Evolutionary conservation across 805 yeast species (phyloP), one percentile per base, ranked within the genome.

Genomic region (Diddensiella transvaalensis): DNA sequence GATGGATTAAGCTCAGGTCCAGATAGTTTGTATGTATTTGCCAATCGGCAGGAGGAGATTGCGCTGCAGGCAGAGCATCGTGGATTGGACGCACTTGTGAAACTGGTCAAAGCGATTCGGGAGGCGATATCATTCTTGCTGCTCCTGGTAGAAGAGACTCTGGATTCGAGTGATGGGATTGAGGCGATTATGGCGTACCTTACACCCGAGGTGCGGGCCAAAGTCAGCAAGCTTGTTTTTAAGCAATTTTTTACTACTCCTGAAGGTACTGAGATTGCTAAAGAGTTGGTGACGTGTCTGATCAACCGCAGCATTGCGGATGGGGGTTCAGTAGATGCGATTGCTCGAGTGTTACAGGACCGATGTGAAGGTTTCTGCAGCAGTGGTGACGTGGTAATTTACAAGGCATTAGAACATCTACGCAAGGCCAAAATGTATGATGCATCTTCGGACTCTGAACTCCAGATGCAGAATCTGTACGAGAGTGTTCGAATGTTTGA

Each of bases 351-450:
- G 1, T 71, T 93, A 44, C 96, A 93, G 66, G 95, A 87, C 47
- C 82, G 91, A 51, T 93, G 99, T 72, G 95, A 96, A 1, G 82
- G 96, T 0, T 93, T 89, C 67, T 93, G 98, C 61, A 87, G 97
- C 0, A 80, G 95, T 13, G 87, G 85, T 56, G 99, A 93, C 66
- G 96, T 93, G 22, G 76, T 89, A 51, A 87, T 93, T 11, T 93
- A 90, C 73, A 85, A 91, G 66, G 98, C 97, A 0, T 82, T 89
- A 58, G 99, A 93, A 64, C 89, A 85, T 64, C 73, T 93, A 59
- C 85, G 91, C 49, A 82, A 84, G 58, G 97, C 98, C 0, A 85
- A 83, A 59, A 85, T 81, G 49, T 78, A 81, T 51, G 26, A 22
- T 3, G 87, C 87, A 1, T 66, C 72, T 8, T 53, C 60, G 2